These are phyloP conservation scores for Dothidotthia symphoricarpi DNA, from an alignment of 2,329 filamentous ascomycete genomes.

Conservation along the genomic window DNA sequence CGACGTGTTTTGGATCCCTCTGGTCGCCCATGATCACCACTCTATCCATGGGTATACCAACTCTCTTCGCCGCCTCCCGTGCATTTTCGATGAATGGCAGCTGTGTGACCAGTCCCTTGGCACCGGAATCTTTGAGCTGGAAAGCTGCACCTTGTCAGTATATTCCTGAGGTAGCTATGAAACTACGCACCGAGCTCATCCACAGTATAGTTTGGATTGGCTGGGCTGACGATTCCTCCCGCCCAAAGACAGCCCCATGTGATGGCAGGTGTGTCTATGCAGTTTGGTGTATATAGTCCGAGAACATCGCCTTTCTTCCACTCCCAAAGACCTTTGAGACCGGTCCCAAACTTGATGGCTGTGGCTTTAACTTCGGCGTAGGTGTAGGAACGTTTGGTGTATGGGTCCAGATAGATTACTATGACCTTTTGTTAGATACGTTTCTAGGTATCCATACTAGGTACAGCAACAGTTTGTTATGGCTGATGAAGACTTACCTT, in stretches of 20 bases:
- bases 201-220: constrained; percentile 82
- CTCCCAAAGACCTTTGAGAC: constrained; percentile 68
- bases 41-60: constrained; percentile 67
- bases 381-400: constrained; percentile 68
- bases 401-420: constrained; percentile 78
- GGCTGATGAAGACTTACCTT: constrained; percentile 58
- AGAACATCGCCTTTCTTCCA: constrained; percentile 85
- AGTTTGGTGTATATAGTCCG: constrained; percentile 79
- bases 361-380: constrained; percentile 64
- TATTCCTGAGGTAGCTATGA: no score
- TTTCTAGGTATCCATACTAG: no score
- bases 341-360: constrained; percentile 75
- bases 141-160: constrained; percentile 50
- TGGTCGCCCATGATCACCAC: constrained; percentile 75
- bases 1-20: constrained; percentile 56
- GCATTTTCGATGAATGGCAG: constrained; percentile 63
- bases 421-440: constrained; percentile 16
- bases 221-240: constrained; percentile 77
- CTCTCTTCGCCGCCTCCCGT: constrained; percentile 64
- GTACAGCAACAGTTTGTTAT: no score
- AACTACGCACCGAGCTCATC: constrained; percentile 60
- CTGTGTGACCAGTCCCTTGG: constrained; percentile 75
- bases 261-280: constrained; percentile 74
- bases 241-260: constrained; percentile 82
- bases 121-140: constrained; percentile 75